Base-by-base conservation (phyloP, 1,284 basidiomycete genomes). In the Meira miltonrushii region DNA sequence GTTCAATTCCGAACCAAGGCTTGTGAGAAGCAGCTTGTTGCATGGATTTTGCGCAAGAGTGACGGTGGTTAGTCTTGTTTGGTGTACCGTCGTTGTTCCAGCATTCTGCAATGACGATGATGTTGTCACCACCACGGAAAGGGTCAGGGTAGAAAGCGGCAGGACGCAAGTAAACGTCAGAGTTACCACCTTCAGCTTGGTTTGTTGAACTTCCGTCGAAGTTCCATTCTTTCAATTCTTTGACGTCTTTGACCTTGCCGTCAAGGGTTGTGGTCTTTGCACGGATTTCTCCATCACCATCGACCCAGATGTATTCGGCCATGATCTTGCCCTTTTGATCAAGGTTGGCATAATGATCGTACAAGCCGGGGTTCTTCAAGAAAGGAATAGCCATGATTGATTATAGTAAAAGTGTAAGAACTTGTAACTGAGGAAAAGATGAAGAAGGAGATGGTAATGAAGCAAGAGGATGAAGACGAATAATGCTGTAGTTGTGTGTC, bases 51-150 rank as follows among this genome's bases (percentile, higher is more conserved):
- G 64, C 71, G 65, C 67, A 68, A 55, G 68, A 59, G 65, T 73
- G 67, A 52, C 75, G 75, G 86, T 86, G 87, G 85, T 99, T 99
- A 79, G 92, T 92, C 82, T 85, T 87, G 85, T 98, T 98, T 66
- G 94, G 94, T 51, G 93, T 95, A 66, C 95, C 94, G 72, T 98
- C 95, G 82, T 87, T 95, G 87, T 97, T 96, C 86, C 93, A 97
- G 79, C 90, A 92, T 82, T 92, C 92, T 58, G 92, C 91, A 2
- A 77, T 69, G 38, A 77, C 70, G 13, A 75, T 62, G 54, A 79
- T 68, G 64, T 75, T 78, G 77, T 93, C 88, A 66, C 94, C 94
- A 55, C 92, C 89, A 75, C 95, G 92, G 92, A 98, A 98, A 58
- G 95, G 95, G 80, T 99, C 95, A 78, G 89, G 93, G 88, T 95